These are phyloP conservation scores for Parasitella parasitica DNA, from an alignment of 371 early-diverging fungal genomes.

Conservation along the genomic window DNA sequence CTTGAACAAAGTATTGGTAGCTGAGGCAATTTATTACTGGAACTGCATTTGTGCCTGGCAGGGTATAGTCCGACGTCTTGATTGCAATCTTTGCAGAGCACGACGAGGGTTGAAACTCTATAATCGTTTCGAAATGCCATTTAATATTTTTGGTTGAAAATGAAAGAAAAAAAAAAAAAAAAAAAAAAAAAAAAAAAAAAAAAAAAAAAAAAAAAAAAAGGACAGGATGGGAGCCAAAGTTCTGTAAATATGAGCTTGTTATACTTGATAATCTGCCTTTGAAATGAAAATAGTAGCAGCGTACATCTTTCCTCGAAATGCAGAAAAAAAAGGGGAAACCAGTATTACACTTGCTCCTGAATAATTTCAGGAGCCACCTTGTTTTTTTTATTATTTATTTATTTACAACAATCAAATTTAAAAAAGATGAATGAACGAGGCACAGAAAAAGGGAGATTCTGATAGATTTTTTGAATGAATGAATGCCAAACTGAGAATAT, in stretches of 20 bases:
- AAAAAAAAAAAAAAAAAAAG: neutral
- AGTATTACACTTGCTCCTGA: neutral
- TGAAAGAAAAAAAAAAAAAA: neutral
- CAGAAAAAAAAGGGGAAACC: neutral
- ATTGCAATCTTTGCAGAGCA: slow-evolving; percentile 68
- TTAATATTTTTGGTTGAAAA: neutral
- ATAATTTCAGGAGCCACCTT: neutral
- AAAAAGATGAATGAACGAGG: neutral
- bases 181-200: neutral
- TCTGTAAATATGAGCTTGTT: neutral
- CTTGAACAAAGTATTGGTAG: slow-evolving; percentile 14
- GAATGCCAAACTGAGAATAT: neutral
- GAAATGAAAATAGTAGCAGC: neutral
- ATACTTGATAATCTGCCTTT: neutral
- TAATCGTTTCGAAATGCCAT: slow-evolving; percentile 46
- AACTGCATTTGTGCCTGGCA: slow-evolving; percentile 59
- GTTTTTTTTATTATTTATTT: neutral
- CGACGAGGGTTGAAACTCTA: slow-evolving; percentile 60
- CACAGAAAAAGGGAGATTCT: neutral
- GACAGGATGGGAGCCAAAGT: neutral
- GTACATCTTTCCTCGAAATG: neutral
- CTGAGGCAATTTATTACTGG: neutral
- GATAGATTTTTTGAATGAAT: neutral
- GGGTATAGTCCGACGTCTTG: slow-evolving; percentile 71
- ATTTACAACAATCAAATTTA: neutral